Evolutionary conservation across 331 rosid genomes (phyloP), one percentile per base, ranked within the genome.

Genomic region (Rhamnella rubrinervis): DNA sequence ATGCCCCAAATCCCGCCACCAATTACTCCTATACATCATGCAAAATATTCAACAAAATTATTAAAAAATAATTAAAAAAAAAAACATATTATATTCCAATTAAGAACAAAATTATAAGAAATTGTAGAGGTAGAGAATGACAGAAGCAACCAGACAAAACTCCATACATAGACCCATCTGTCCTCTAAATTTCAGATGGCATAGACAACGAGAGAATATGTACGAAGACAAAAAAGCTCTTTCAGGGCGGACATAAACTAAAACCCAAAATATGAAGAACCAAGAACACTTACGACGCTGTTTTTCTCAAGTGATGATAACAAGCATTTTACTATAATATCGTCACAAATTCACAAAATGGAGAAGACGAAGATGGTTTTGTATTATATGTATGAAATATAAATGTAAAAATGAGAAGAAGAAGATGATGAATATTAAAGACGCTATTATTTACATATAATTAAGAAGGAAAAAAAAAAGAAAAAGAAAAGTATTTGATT

Each of bases 1-100:
- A 85, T 77, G 80, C 97, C 97, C 80, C 74, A 80, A 88, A 88
- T 93, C 85, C 59, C 86, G 98, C 96, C 97, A 72, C 84, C 87
- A 88, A 90, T 93, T 82, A 82, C 98, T 88, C 92, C 87, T 47
- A 57, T 25, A 82, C 77, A 75, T 77, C 73, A 67, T 65, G 65
- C 65, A 75, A 55, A 75, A 72, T 68, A 68, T 65, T 66, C 57
- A 58, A 40, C 7, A 51, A 44, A 63, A 47, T 35, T 2, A 63
- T 39, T 1, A 28, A 46, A 21, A 59, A 51, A 59, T 50, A 16
- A 23, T 47, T n/a, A n/a, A n/a, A n/a, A 6, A 21, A 44, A 46
- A 31, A 25, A 58, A 28, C n/a, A 76, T 6, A 75, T 15, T 15
- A 49, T 26, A 26, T 50, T 15, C 51, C 5, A 13, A 28, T 14